Conservation (phyloP, 139 green algal species). For the Closterium sp. region DNA sequence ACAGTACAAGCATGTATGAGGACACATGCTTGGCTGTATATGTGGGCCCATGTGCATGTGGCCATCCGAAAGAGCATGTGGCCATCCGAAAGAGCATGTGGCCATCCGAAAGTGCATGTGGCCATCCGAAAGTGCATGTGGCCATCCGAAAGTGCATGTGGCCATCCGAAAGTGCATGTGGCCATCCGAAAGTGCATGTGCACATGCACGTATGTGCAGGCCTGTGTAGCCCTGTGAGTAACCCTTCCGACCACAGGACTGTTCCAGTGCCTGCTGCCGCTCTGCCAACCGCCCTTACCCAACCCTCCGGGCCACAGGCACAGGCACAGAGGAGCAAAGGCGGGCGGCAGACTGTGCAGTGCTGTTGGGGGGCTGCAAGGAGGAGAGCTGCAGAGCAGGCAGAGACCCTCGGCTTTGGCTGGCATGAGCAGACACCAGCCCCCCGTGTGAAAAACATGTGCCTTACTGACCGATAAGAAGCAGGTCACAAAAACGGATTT, state of each 20-base stretch:
- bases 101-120: background rate
- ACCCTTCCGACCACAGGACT: background rate
- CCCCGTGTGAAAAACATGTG: too few species aligned
- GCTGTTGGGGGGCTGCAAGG: too few species aligned
- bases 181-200: background rate
- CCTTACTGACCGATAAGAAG: too few species aligned
- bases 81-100: too few species aligned
- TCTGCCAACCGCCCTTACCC: too few species aligned
- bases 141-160: background rate
- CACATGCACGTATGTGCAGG: background rate
- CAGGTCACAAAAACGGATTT: too few species aligned
- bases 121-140: background rate
- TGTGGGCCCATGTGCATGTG: background rate
- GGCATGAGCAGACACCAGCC: too few species aligned
- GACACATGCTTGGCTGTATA: background rate
- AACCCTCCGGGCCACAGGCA: too few species aligned
- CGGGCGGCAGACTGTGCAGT: too few species aligned
- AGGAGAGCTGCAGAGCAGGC: too few species aligned
- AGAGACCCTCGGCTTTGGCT: too few species aligned
- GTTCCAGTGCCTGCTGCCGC: background rate
- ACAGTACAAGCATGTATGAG: background rate
- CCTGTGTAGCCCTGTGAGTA: slow-evolving; percentile 10
- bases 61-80: background rate
- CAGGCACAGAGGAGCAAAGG: too few species aligned
- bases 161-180: background rate